Base-by-base conservation (phyloP, 768 basidiomycete species). In the Phlegmacium glaucopus region DNA sequence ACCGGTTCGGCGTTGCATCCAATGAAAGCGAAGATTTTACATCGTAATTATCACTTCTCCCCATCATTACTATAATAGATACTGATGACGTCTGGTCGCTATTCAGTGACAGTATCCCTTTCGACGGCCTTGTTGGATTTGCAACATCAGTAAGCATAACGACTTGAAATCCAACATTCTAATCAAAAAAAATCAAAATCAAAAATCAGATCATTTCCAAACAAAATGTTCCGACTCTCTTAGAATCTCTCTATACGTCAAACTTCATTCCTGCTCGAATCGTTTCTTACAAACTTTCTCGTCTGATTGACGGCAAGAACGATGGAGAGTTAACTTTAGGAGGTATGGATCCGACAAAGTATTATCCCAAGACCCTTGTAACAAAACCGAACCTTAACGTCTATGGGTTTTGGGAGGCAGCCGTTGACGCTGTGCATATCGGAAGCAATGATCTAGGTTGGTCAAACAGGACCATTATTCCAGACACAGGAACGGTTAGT, bases 241-340 rank as follows among this genome's bases (percentile, higher is more conserved):
- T 54, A 2, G 39, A 50, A 37, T 35, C 53, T 7, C 44, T 54
- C 15, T 37, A 25, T 15, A 37, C 46, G 10, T 40, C 53, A n/a
- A 25, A 41, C 17, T 45, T 54, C 8, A 47, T 54, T 13, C 22
- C 38, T 9, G 42, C 45, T 3, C 39, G 49, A 2, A 51, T 54
- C 15, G 49, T 30, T 6, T 50, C 53, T 8, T 54, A 54, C 27
- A 50, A 45, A 22, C 18, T 54, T 11, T 41, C 53, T 16, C 53
- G 53, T 11, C 43, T 47, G 11, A 35, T 35, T 4, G 53, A 54
- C 6, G 64, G 70, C 36, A 62, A 63, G 41, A 69, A 77, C 46
- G 72, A 81, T 45, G 84, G 83, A 16, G 70, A 83, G 62, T 64
- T 86, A 37, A 82, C 84, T 7, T 76, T 87, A 47, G 85, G 85